These are phyloP conservation scores for Thielaviopsis musarum DNA, from an alignment of 2,329 filamentous ascomycete species.

Conservation along the genomic window DNA sequence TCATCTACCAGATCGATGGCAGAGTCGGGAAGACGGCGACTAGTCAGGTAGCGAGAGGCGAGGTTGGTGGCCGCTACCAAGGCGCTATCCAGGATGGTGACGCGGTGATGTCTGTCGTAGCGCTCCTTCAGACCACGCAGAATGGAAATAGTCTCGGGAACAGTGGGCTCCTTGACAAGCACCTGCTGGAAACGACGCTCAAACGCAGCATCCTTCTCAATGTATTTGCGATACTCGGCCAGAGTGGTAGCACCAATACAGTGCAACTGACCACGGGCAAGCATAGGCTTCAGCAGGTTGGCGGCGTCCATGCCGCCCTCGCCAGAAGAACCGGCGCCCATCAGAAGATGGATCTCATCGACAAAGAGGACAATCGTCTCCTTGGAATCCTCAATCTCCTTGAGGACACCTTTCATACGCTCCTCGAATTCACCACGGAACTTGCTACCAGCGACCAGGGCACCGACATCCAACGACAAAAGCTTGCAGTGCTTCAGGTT, in stretches of 20 bases:
- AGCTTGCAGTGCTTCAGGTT: slow-evolving; percentile 88
- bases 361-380: slow-evolving; percentile 97
- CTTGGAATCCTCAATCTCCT: slow-evolving; percentile 87
- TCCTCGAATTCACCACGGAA: slow-evolving; percentile 98
- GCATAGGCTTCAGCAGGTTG: slow-evolving; percentile 94
- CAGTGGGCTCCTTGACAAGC: slow-evolving; percentile 80
- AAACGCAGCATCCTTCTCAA: slow-evolving; percentile 95
- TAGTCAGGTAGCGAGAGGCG: slow-evolving; percentile 83
- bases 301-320: slow-evolving; percentile 98
- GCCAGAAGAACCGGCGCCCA: slow-evolving; percentile 88
- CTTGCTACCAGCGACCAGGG: slow-evolving; percentile 91
- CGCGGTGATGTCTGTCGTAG: slow-evolving; percentile 96
- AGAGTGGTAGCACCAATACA: slow-evolving; percentile 96
- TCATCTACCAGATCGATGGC: slow-evolving; percentile 95
- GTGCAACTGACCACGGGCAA: slow-evolving; percentile 88
- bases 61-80: slow-evolving; percentile 84
- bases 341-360: slow-evolving; percentile 95
- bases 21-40: slow-evolving; percentile 80
- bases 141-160: slow-evolving; percentile 87
- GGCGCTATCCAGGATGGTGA: slow-evolving; percentile 86
- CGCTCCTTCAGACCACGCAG: slow-evolving; percentile 96
- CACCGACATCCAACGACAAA: slow-evolving; percentile 86
- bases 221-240: slow-evolving; percentile 93
- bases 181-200: slow-evolving; percentile 98
- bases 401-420: slow-evolving; percentile 96